Base-by-base conservation (phyloP, 2,329 filamentous ascomycete genomes). In the Colletotrichum tropicale region DNA sequence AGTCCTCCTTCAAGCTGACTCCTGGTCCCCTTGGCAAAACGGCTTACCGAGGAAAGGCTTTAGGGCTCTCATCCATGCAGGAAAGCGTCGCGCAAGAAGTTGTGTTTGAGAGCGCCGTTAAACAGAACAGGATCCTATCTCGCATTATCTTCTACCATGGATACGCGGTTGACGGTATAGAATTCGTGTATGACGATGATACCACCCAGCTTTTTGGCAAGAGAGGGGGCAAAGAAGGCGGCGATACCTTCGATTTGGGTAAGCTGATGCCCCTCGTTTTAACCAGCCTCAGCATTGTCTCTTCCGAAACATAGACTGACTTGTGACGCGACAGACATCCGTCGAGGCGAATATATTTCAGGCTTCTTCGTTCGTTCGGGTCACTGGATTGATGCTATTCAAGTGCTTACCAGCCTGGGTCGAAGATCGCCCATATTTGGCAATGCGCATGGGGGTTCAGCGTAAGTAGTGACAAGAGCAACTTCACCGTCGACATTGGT, bases 121-220 rank as follows among this genome's bases (percentile, higher is more conserved):
- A 91, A 52, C 91, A 92, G 77, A 94, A 92, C 36, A 94, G 96
- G 77, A 89, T 98, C 34, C 87, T 98, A 77, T 93, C 92, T 2
- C 91, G 91, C 7, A 90, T 98, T 72, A 90, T 92, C 75, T 89
- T 98, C 16, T 98, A 96, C 81, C 93, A 95, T 80, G 95, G 94
- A 3, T 65, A 71, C 24, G 87, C 89, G 74, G 82, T 98, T 15
- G 94, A 98, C 82, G 97, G 97, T 1, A 84, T 99, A 24, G 96
- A 98, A 83, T 98, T 99, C 84, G 89, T 94, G 75, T 98, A 98
- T 81, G 96, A 98, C 81, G 96, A 98, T 83, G 90, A 91, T 18
- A 94, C 94, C 1, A 94, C 89, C 70, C 95, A 98, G 82, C 84
- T 98, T 5, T 98, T 99, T 87, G 97, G 97, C 55, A 96, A 95